Evolutionary conservation across 2,329 filamentous ascomycete species (phyloP), one percentile per base, ranked within the genome.

Genomic region (Fusarium euwallaceae): DNA sequence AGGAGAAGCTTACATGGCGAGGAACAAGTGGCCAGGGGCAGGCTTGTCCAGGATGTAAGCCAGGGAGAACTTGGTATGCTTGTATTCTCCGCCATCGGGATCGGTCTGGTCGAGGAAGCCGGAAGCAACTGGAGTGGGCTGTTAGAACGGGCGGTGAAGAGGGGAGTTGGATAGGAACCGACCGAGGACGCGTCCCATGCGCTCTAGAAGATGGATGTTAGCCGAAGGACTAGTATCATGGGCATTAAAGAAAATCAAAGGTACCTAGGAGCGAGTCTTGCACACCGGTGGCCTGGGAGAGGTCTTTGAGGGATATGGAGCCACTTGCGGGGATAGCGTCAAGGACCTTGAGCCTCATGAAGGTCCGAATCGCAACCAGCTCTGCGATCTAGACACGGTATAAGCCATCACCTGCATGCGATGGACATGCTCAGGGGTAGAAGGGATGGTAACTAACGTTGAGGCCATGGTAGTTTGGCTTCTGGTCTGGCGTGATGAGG

Each of bases 401-500:
- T 45, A n/a, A 62, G 41, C 10, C 5, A 9, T 2, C 14, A n/a
- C n/a, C 1, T 58, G 32, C 20, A 37, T 22, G 17, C 7, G 20
- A 4, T 3, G 20, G 22, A 2, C 9, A 37, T 45, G 14, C 3
- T 14, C 6, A 12, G 3, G 8, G 4, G 2, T 22, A 9, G 12
- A 24, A 16, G 22, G 43, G 5, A 17, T 6, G 7, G 11, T 6
- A 6, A 61, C 79, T 51, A 39, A 81, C 80, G 61, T 82, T 79
- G 24, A 82, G 73, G 9, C 80, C 80, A 71, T 82, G 80, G 45
- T 81, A 79, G 48, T 81, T 80, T n/a, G 80, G 80, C 17, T 73
- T 76, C 72, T 79, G 74, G 32, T 82, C 80, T 1, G 80, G 75
- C 1, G 77, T 69, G 39, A 78, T 75, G 34, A 81, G 69, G 9